A percentile compares a stretch with the other conserved stretches of the same genome.
Conservation (phyloP, 2,329 filamentous ascomycete genomes). For the Paecilomyces niveus region DNA sequence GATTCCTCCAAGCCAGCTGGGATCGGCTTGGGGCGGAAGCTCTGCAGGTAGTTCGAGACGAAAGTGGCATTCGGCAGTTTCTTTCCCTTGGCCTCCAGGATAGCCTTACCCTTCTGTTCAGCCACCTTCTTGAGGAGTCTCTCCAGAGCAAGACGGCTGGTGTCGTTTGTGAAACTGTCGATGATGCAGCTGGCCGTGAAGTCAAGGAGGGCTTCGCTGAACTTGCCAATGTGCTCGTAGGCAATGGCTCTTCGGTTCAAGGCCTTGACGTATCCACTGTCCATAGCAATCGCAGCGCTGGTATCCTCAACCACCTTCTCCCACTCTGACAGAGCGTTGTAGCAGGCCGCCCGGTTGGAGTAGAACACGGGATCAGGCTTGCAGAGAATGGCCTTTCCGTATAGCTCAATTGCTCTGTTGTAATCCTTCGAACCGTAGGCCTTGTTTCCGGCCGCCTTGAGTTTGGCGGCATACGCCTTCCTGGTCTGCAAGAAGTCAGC, state of each 20-base stretch:
- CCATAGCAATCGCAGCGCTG: slow-evolving; percentile 85
- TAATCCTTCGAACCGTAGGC: slow-evolving; percentile 93
- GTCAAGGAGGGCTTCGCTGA: slow-evolving; percentile 90
- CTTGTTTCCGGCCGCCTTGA: slow-evolving; percentile 95
- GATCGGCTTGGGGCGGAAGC: slow-evolving; percentile 78
- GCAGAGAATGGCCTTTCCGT: slow-evolving; percentile 93
- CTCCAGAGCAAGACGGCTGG: slow-evolving; percentile 83
- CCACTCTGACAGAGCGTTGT: slow-evolving; percentile 88
- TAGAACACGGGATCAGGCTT: slow-evolving; percentile 97
- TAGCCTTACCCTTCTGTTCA: slow-evolving; percentile 85
- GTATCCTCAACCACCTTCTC: slow-evolving; percentile 96
- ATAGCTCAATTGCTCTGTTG: slow-evolving; percentile 85
- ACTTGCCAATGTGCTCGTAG: slow-evolving; percentile 87
- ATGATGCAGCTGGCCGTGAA: slow-evolving; percentile 99
- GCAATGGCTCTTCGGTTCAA: slow-evolving; percentile 94
- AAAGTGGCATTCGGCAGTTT: slow-evolving; percentile 94
- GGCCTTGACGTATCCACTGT: slow-evolving; percentile 95
- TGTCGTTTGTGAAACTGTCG: slow-evolving; percentile 89
- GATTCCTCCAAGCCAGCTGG: slow-evolving; percentile 77
- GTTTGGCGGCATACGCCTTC: slow-evolving; percentile 78
- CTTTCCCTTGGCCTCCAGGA: slow-evolving; percentile 71
- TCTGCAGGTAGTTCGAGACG: slow-evolving; percentile 97
- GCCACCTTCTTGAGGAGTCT: slow-evolving; percentile 93
- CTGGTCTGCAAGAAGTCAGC: slow-evolving; percentile 51
- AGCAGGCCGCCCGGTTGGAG: slow-evolving; percentile 96